These are phyloP conservation scores for Cadophora malorum DNA, from an alignment of 2,329 filamentous ascomycete species.

Conservation along the genomic window DNA sequence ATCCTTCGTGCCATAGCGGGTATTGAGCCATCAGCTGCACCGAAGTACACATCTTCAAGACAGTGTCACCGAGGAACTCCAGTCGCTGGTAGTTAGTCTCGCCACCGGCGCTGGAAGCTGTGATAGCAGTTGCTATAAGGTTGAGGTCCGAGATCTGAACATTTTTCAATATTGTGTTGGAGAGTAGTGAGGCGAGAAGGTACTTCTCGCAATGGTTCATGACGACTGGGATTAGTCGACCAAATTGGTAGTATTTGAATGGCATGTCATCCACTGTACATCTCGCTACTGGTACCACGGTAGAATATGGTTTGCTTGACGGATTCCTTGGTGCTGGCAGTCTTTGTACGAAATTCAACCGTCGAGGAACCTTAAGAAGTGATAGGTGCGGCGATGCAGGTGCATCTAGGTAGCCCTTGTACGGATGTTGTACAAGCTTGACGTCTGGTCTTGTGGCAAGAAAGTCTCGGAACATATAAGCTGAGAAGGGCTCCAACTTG, in stretches of 20 bases:
- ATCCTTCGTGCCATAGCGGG: slow-evolving; percentile 76
- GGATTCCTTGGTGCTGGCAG: slow-evolving; percentile 10
- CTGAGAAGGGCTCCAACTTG: slow-evolving; percentile 30
- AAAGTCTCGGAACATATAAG: slow-evolving; percentile 49
- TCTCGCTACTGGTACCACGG: slow-evolving; percentile 54
- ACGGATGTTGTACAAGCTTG: slow-evolving; percentile 49
- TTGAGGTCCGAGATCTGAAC: slow-evolving; percentile 60
- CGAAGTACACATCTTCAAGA: slow-evolving; percentile 77
- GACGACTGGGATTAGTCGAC: slow-evolving; percentile 74
- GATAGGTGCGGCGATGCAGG: slow-evolving; percentile 55
- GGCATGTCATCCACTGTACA: slow-evolving; percentile 59
- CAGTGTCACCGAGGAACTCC: slow-evolving; percentile 85
- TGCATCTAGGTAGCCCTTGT: slow-evolving; percentile 48
- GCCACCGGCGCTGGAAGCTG: slow-evolving; percentile 65
- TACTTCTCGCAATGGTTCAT: slow-evolving; percentile 71
- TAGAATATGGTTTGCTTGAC: slow-evolving; percentile 50
- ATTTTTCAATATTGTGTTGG: slow-evolving; percentile 57
- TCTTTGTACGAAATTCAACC: slow-evolving; percentile 64
- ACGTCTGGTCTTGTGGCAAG: slow-evolving; percentile 53
- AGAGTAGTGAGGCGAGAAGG: slow-evolving; percentile 67
- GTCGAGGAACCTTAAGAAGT: slow-evolving; percentile 57
- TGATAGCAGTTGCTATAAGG: slow-evolving; percentile 73
- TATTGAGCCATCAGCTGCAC: slow-evolving; percentile 67
- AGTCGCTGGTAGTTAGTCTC: slow-evolving; percentile 78
- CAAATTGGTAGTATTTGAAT: slow-evolving; percentile 50